Conservation (phyloP, 164 flowering plant genomes). For the Chimonanthus salicifolius region DNA sequence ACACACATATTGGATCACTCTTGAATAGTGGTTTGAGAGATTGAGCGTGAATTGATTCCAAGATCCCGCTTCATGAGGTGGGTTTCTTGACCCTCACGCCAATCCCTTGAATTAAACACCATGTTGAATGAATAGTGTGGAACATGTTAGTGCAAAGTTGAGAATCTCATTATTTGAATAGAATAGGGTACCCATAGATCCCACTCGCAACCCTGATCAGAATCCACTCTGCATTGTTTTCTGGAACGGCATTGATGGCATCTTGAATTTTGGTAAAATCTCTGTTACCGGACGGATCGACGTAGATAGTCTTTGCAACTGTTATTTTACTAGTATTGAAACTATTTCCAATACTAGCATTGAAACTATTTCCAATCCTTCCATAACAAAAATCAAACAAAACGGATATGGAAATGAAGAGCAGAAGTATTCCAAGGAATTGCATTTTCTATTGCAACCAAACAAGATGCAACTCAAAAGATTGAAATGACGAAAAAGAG, state of each 20-base stretch:
- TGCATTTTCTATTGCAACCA: not conserved
- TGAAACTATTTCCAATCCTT: too few relatives aligned
- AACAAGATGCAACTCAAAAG: not conserved
- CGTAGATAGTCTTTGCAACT: conserved; percentile 6
- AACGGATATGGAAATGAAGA: not conserved
- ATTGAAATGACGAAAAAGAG: not conserved
- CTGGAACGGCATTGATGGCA: conserved; percentile 24
- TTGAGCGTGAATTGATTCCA: too few relatives aligned
- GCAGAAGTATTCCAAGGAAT: not conserved
- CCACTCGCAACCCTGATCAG: conserved; percentile 10
- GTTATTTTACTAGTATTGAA: not conserved
- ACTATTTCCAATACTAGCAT: too few relatives aligned
- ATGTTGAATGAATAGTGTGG: too few relatives aligned
- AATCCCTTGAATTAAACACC: too few relatives aligned
- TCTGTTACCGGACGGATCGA: conserved; percentile 12
- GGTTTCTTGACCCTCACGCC: too few relatives aligned
- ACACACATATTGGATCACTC: too few relatives aligned
- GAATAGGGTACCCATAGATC: conserved; percentile 11
- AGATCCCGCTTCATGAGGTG: too few relatives aligned
- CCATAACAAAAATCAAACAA: too few relatives aligned
- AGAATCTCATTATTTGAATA: too few relatives aligned
- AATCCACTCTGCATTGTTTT: conserved; percentile 16
- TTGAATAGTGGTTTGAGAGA: too few relatives aligned
- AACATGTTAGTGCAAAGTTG: too few relatives aligned
- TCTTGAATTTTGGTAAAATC: conserved; percentile 19